Percentiles rank a stretch among this genome's conserved stretches.
These are phyloP conservation scores for Candida coquimbonensis DNA, from an alignment of 805 yeast genomes.

Conservation along the genomic window DNA sequence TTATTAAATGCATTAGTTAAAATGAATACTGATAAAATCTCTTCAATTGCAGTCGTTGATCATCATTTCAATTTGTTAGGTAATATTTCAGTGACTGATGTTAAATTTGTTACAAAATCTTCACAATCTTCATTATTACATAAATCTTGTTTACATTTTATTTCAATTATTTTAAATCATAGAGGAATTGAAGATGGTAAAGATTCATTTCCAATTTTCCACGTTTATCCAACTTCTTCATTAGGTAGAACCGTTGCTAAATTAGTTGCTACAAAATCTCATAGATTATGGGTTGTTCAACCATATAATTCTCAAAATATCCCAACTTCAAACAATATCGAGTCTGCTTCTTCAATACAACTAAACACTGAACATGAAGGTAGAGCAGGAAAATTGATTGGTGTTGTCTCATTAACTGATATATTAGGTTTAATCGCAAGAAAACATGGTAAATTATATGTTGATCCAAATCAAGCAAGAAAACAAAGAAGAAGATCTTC, in stretches of 20 bases:
- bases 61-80: slow-evolving; percentile 70
- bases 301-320: slow-evolving; percentile 32
- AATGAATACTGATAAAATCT: slow-evolving; percentile 79
- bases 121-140: slow-evolving; percentile 79
- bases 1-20: slow-evolving; percentile 79
- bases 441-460: slow-evolving; percentile 51
- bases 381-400: slow-evolving; percentile 75
- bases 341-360: slow-evolving; percentile 14
- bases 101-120: slow-evolving; percentile 76
- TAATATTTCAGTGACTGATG: slow-evolving; percentile 92
- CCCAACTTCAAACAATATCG: slow-evolving; percentile 12
- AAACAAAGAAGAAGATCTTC: slow-evolving; percentile 69
- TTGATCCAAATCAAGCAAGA: slow-evolving; percentile 85
- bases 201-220: slow-evolving; percentile 95
- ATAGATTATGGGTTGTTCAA: slow-evolving; percentile 80
- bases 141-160: slow-evolving; percentile 80
- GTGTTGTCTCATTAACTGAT: slow-evolving; percentile 90
- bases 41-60: slow-evolving; percentile 92
- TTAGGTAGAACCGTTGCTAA: slow-evolving; percentile 89
- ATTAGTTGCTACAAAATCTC: slow-evolving; percentile 90
- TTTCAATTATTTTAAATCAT: slow-evolving; percentile 75
- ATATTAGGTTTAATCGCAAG: slow-evolving; percentile 75
- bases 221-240: slow-evolving; percentile 73
- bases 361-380: slow-evolving; percentile 36
- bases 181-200: slow-evolving; percentile 93